Evolutionary conservation across 1,139 yeast species (phyloP).

Genomic region (Debaryomyces subglobosus): DNA sequence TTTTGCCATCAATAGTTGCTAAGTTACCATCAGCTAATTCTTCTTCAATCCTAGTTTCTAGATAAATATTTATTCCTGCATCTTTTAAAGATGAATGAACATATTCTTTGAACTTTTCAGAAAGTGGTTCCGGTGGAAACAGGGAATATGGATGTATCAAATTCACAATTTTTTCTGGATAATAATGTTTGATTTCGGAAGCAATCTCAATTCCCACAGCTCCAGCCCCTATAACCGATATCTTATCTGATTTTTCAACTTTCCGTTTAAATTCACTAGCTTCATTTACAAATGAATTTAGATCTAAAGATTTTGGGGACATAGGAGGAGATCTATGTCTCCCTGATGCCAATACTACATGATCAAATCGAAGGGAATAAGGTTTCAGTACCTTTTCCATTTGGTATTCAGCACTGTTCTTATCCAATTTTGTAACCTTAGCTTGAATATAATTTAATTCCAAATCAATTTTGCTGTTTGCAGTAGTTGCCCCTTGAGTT

Average conservation of each 20-base stretch:
- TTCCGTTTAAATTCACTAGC: neutral
- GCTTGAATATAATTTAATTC: neutral
- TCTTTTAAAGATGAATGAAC: neutral
- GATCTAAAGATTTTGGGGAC: neutral
- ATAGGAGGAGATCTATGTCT: neutral
- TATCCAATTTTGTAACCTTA: neutral
- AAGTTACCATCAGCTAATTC: neutral
- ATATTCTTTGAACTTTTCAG: neutral
- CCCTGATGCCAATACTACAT: neutral
- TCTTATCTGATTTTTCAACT: neutral
- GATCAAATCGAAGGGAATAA: neutral
- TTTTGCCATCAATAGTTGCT: neutral
- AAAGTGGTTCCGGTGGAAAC: neutral
- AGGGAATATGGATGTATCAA: neutral
- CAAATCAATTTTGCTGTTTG: neutral
- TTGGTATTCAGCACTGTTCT: neutral
- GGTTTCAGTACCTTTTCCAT: neutral
- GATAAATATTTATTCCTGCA: neutral
- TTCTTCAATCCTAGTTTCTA: neutral
- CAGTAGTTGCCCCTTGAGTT: neutral
- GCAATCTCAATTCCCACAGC: neutral
- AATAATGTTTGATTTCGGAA: neutral
- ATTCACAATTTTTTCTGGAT: neutral
- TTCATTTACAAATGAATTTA: neutral
- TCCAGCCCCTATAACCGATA: neutral